A percentile compares a stretch with the other conserved stretches of the same genome.
Conservation (phyloP, 352 stramenopile species). For the Phytophthora macrochlamydospora region DNA sequence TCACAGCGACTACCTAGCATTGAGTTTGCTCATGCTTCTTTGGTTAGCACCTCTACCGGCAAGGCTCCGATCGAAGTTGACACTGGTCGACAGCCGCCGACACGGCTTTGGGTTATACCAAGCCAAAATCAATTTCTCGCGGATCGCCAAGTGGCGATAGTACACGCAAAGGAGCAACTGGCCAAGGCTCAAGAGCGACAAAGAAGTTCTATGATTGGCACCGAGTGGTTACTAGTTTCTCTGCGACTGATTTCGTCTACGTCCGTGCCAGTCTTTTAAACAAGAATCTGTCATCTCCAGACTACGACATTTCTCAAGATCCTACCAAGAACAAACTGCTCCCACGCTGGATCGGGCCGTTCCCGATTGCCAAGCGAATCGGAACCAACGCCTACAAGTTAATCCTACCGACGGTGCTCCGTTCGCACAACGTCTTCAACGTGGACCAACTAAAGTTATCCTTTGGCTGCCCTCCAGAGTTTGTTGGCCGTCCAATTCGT, state of each 20-base stretch:
- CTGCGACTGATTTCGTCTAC: slow-evolving; percentile 1
- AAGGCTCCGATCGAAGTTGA: slow-evolving; percentile 1
- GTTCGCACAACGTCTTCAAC: neutral
- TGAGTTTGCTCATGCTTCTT: slow-evolving; percentile 2
- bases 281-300: neutral
- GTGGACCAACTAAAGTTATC: slow-evolving; percentile 5
- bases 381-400: neutral
- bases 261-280: neutral
- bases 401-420: neutral
- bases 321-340: slow-evolving; percentile 2
- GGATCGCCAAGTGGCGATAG: neutral
- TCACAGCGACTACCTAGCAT: neutral
- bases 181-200: neutral
- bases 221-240: neutral
- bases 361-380: neutral
- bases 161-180: neutral
- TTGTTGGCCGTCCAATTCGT: neutral
- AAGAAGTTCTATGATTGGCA: neutral
- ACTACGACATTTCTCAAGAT: slow-evolving; percentile 1
- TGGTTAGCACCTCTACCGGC: slow-evolving; percentile 2
- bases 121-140: neutral
- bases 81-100: neutral
- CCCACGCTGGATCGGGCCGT: neutral
- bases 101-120: neutral
- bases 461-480: neutral